Percentiles rank a stretch among this genome's conserved stretches.
phyloP scores from a whole-genome alignment of 129 eudicot genomes.

The Calendula officinalis region DNA sequence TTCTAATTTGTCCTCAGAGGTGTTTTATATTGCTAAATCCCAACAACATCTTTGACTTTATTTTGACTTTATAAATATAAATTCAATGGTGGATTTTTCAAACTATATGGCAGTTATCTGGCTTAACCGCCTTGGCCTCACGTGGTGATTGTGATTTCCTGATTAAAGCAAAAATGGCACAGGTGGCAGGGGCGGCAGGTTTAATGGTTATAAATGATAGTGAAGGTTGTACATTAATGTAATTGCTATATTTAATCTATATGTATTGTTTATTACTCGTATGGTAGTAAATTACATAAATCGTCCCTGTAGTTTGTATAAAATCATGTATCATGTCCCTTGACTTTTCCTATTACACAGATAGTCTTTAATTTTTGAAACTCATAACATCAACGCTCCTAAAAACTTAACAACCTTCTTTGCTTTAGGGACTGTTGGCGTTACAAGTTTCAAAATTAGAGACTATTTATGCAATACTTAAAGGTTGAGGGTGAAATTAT shows the following conservation, averaged over 20 bases:
- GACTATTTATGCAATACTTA: neutral
- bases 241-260: slow-evolving; percentile 4
- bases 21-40: slow-evolving; percentile 24
- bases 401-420: too few species aligned
- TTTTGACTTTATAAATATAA: slow-evolving; percentile 2
- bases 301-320: too few species aligned
- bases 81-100: slow-evolving; percentile 8
- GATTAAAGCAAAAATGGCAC: slow-evolving; percentile 72
- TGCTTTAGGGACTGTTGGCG: too few species aligned
- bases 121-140: slow-evolving; percentile 53
- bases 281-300: too few species aligned
- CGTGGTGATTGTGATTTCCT: slow-evolving; percentile 87
- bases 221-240: slow-evolving; percentile 54
- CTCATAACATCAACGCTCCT: too few species aligned
- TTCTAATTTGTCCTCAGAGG: slow-evolving; percentile 57
- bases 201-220: slow-evolving; percentile 63
- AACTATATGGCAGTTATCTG: slow-evolving; percentile 52
- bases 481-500: too few species aligned
- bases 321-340: too few species aligned
- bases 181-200: slow-evolving; percentile 78
- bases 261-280: neutral
- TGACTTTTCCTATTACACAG: too few species aligned
- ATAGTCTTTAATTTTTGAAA: too few species aligned
- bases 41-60: neutral
- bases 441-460: neutral